Conservation (phyloP, 805 yeast species). For the Isabelozyma pseudorhagii region DNA sequence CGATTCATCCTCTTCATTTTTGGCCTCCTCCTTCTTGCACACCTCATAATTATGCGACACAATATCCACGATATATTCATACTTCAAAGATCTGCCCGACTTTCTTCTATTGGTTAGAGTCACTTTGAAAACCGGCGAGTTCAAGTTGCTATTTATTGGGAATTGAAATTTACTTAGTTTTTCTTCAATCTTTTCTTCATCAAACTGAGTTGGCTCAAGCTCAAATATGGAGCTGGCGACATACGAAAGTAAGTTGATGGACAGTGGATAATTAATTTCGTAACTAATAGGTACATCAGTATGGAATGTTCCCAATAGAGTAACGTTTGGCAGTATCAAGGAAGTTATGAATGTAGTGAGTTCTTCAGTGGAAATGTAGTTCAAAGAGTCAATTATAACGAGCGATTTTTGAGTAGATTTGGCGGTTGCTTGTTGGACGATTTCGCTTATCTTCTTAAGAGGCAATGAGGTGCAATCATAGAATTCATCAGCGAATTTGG, state of each 20-base stretch:
- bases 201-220: conserved; percentile 45
- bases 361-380: conserved; percentile 46
- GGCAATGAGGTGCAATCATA: conserved; percentile 39
- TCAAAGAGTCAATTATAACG: conserved; percentile 66
- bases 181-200: conserved; percentile 48
- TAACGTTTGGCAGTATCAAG: conserved; percentile 32
- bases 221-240: conserved; percentile 76
- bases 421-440: conserved; percentile 12
- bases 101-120: conserved; percentile 69
- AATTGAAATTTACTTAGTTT: conserved; percentile 39
- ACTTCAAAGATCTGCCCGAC: conserved; percentile 74
- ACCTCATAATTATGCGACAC: conserved; percentile 39
- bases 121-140: conserved; percentile 44
- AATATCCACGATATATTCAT: conserved; percentile 53
- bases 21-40: conserved; percentile 16
- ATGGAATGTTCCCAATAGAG: conserved; percentile 37
- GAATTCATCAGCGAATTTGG: conserved; percentile 47
- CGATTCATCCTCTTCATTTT: conserved; percentile 45
- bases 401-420: conserved; percentile 28
- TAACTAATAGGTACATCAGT: conserved; percentile 36
- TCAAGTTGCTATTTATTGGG: conserved; percentile 45
- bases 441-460: conserved; percentile 12
- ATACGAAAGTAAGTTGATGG: conserved; percentile 52
- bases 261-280: conserved; percentile 50
- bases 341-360: conserved; percentile 50